phyloP scores from a whole-genome alignment of 2,329 filamentous ascomycete species.

The Rutstroemia sp. region DNA sequence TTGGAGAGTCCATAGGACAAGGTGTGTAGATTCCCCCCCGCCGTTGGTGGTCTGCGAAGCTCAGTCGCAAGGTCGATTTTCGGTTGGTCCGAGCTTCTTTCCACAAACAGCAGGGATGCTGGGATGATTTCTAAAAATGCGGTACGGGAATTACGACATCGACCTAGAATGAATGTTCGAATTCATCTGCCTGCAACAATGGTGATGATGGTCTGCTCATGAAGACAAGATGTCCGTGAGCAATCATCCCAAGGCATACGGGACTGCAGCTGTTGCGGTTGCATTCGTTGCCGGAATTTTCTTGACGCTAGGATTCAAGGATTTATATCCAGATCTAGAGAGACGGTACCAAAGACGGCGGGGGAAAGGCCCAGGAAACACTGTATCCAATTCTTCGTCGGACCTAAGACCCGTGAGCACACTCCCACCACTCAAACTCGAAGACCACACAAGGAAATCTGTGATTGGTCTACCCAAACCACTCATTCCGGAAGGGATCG shows the following conservation, averaged over 20 bases:
- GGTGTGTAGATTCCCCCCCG: conserved; percentile 15
- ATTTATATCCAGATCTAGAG: conserved; percentile 70
- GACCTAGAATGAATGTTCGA: neutral
- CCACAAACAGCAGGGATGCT: conserved; percentile 4
- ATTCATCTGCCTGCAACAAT: neutral
- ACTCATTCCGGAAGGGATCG: conserved; percentile 67
- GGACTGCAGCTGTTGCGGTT: conserved; percentile 56
- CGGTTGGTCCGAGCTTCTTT: conserved; percentile 33
- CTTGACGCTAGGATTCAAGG: conserved; percentile 70
- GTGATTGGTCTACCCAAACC: conserved; percentile 15
- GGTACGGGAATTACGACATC: neutral
- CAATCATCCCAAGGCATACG: conserved; percentile 54
- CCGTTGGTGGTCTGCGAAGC: conserved; percentile 13
- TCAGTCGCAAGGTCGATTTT: conserved; percentile 12
- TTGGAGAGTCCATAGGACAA: conserved; percentile 63
- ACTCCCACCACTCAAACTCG: conserved; percentile 41
- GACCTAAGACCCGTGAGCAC: conserved; percentile 25
- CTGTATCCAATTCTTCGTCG: conserved; percentile 9
- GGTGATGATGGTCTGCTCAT: conserved; percentile 10
- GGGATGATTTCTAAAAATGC: neutral
- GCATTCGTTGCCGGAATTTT: conserved; percentile 74
- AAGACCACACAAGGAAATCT: conserved; percentile 44
- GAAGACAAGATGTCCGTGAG: conserved; percentile 46
- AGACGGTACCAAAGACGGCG: conserved; percentile 48
- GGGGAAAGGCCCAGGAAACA: conserved; percentile 13